Percentiles rank a stretch among this genome's conserved stretches.
Evolutionary conservation across 2,329 filamentous ascomycete genomes (phyloP).

Genomic region (Penicillium thymicola): DNA sequence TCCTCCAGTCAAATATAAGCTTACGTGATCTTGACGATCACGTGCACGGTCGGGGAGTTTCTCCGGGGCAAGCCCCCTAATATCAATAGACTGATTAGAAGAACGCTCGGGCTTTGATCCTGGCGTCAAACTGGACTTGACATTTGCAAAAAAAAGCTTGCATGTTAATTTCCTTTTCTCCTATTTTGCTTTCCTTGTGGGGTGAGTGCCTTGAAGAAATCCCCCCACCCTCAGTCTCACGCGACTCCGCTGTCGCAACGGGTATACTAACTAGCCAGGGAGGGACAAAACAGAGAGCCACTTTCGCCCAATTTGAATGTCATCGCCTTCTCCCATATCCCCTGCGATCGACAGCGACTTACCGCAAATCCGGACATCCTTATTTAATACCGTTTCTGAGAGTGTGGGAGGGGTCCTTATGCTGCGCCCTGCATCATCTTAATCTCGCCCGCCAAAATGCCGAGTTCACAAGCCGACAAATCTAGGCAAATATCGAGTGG

Average conservation of each 20-base stretch:
- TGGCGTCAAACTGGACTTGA: conserved; percentile 23
- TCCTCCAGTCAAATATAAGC: neutral
- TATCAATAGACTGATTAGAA: conserved; percentile 16
- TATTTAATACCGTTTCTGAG: conserved; percentile 6
- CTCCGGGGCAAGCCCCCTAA: conserved; percentile 20
- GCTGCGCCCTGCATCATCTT: conserved; percentile 30
- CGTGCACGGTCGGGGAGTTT: conserved; percentile 20
- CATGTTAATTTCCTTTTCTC: conserved; percentile 14
- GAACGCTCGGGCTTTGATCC: conserved; percentile 26
- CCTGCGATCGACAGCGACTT: conserved; percentile 16
- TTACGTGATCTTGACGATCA: conserved; percentile 15
- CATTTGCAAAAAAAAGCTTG: conserved; percentile 17
- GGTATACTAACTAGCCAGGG: conserved; percentile 22
- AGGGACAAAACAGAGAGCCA: conserved; percentile 21
- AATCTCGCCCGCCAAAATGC: conserved; percentile 45
- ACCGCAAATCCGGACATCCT: neutral
- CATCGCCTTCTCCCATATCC: conserved; percentile 12
- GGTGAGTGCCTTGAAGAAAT: conserved; percentile 10
- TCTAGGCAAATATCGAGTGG: conserved; percentile 76
- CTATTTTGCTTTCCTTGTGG: conserved; percentile 12
- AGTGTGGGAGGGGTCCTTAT: conserved; percentile 27
- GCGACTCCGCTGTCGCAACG: conserved; percentile 13
- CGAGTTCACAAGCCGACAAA: conserved; percentile 67
- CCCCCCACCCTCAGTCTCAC: conserved; percentile 3
- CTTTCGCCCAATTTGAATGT: conserved; percentile 20